Percentiles rank a stretch among this genome's conserved stretches.
These are phyloP conservation scores for Leucocoprinus leucothites DNA, from an alignment of 768 basidiomycete species.

Conservation along the genomic window DNA sequence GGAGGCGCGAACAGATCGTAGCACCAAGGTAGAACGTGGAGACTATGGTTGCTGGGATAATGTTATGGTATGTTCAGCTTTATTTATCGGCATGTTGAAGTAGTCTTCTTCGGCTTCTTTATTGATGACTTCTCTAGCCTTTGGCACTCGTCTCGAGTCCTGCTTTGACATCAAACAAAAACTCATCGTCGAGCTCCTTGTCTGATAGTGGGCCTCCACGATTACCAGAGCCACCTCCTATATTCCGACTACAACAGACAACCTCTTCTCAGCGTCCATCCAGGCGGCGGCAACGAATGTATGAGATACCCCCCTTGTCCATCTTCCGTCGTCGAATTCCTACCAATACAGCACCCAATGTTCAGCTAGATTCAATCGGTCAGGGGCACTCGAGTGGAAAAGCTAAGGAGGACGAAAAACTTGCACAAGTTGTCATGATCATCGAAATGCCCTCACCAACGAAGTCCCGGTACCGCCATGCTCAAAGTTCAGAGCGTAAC, in stretches of 20 bases:
- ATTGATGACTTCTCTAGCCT: neutral
- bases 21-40: constrained; percentile 10
- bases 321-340: constrained; percentile 36
- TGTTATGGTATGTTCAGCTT: constrained; percentile 37
- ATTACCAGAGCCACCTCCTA: no score
- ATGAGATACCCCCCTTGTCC: constrained; percentile 1
- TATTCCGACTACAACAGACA: neutral
- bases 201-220: no score
- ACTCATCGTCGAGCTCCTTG: no score
- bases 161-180: no score
- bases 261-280: neutral
- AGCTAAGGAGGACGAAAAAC: neutral
- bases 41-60: constrained; percentile 31
- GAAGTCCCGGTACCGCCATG: neutral
- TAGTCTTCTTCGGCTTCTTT: neutral
- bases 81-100: no score
- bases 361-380: neutral
- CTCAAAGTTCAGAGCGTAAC: neutral
- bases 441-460: constrained; percentile 6
- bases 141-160: no score
- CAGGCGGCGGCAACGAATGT: constrained; percentile 4
- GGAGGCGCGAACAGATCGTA: constrained; percentile 36
- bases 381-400: neutral
- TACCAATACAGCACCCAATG: constrained; percentile 1
- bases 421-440: constrained; percentile 4